A percentile compares a stretch with the other conserved stretches of the same genome.
Conservation (phyloP, 2,329 filamentous ascomycete species). For the Lithohypha guttulata region DNA sequence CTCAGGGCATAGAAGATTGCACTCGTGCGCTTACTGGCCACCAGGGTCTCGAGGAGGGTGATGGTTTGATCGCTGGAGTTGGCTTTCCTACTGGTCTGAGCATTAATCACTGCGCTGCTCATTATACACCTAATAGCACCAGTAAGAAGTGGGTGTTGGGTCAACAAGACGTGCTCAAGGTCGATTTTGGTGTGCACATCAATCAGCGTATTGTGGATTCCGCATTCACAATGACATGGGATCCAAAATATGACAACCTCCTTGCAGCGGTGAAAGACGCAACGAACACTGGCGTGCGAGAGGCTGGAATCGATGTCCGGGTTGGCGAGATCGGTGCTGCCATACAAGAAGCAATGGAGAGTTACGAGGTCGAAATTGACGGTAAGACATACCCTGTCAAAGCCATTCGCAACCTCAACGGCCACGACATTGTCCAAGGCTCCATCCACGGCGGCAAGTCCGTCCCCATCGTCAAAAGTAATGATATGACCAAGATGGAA, state of each 20-base stretch:
- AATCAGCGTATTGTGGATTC: constrained; percentile 63
- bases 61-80: constrained; percentile 68
- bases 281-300: constrained; percentile 66
- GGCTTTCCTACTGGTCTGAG: constrained; percentile 78
- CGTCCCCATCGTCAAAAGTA: constrained; percentile 83
- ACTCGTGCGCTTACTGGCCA: constrained; percentile 69
- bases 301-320: constrained; percentile 85
- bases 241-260: constrained; percentile 63
- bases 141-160: constrained; percentile 59
- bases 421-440: constrained; percentile 81
- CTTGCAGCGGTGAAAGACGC: constrained; percentile 63
- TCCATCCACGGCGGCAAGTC: constrained; percentile 88
- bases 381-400: constrained; percentile 71
- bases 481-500: constrained; percentile 91
- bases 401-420: constrained; percentile 75
- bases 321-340: constrained; percentile 73
- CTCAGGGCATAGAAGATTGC: constrained; percentile 75
- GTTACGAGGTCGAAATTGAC: constrained; percentile 76
- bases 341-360: constrained; percentile 89
- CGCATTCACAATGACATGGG: constrained; percentile 69
- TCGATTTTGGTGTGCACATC: constrained; percentile 61
- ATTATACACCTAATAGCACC: constrained; percentile 78
- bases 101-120: constrained; percentile 74
- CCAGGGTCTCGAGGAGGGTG: constrained; percentile 64
- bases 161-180: constrained; percentile 60